phyloP scores from a whole-genome alignment of 73 alveolate genomes.

The Tetrahymena thermophila region DNA sequence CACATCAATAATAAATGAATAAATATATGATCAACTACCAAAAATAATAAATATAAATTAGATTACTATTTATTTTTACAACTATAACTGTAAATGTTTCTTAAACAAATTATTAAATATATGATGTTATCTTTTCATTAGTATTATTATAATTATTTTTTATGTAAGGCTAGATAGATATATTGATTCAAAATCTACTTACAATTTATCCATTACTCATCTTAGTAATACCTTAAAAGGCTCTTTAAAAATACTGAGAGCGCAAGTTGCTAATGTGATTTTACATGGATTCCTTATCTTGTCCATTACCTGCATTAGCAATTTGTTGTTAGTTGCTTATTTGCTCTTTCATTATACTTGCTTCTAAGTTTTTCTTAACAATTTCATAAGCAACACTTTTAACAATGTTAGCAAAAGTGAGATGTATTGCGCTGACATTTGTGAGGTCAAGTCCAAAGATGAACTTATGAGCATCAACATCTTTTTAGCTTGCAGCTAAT shows the following conservation, averaged over 20 bases:
- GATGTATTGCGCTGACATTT: background rate
- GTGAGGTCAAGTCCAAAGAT: background rate
- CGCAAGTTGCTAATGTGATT: background rate
- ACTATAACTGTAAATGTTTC: background rate
- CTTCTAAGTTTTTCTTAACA: background rate
- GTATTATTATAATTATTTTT: no score
- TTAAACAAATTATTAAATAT: no score
- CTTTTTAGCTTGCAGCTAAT: background rate
- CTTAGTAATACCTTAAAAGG: background rate
- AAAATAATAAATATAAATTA: no score
- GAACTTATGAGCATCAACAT: background rate
- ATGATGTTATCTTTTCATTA: no score
- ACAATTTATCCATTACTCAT: background rate
- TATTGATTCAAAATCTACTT: background rate
- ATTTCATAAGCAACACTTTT: background rate
- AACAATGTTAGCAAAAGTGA: background rate
- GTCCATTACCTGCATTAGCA: background rate
- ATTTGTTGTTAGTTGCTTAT: background rate
- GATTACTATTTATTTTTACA: background rate
- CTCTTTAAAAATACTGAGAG: background rate
- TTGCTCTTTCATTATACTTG: background rate
- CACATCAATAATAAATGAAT: background rate
- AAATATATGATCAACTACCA: background rate
- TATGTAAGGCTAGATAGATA: background rate
- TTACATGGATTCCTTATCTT: background rate